Evolutionary conservation across 176 grass and related monocot genomes (phyloP).

Genomic region (Oryza brachyantha): DNA sequence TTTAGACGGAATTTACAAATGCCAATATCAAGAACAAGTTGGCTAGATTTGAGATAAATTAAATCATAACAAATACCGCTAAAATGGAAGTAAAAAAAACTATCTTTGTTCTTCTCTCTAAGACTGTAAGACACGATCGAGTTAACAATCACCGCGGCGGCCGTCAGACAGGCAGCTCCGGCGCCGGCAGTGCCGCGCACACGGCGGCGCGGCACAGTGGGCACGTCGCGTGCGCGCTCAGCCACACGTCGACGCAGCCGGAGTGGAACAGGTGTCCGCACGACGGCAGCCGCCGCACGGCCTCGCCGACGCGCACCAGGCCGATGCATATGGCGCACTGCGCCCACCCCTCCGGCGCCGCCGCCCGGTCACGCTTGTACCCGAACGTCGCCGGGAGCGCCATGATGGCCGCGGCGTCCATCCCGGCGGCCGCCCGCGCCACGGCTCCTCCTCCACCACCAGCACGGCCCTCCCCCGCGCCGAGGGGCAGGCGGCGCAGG

Average conservation of each 20-base stretch:
- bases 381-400: constrained; percentile 18
- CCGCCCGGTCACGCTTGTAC: not conserved
- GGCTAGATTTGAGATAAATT: not conserved
- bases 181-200: not conserved
- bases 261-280: constrained; percentile 55
- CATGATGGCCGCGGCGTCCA: constrained; percentile 22
- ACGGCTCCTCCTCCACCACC: not conserved
- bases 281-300: constrained; percentile 27
- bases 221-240: constrained; percentile 41
- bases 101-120: not conserved
- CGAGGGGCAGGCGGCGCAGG: constrained; percentile 3
- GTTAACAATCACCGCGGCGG: not conserved
- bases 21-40: not conserved
- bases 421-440: not conserved
- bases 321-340: constrained; percentile 53
- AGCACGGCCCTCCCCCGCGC: not conserved
- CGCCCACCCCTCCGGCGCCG: not conserved
- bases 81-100: not conserved
- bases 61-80: not conserved
- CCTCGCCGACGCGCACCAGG: constrained; percentile 27
- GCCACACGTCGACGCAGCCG: constrained; percentile 52
- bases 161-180: not conserved
- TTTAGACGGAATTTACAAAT: not conserved
- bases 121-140: not conserved
- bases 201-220: constrained; percentile 45